Conservation (phyloP, 129 eudicot genomes). For the sunflower (Helianthus annuus) region HanXRQr2.0-SUNRISE NC_035446.2:28039879-28040378, state of each 20-base stretch:
- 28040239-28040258: constrained; percentile 15
- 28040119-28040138: neutral
- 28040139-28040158: neutral
- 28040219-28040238: constrained; percentile 27
- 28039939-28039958: constrained; percentile 35
- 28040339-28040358: neutral
- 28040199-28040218: constrained; percentile 22
- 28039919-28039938: constrained; percentile 20
- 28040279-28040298: constrained; percentile 19
- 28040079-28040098: neutral
- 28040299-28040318: constrained; percentile 26
- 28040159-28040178: neutral
- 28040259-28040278: constrained; percentile 29
- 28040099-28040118: neutral
- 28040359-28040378: no score
- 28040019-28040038: constrained; percentile 22
- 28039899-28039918: neutral
- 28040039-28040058: constrained; percentile 32
- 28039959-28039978: constrained; percentile 26
- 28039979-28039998: constrained; percentile 32
- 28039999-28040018: constrained; percentile 38
- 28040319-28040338: constrained; percentile 32
- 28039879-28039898: neutral
- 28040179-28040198: constrained; percentile 23
- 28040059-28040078: constrained; percentile 30